Base-by-base conservation (phyloP, 2,329 filamentous ascomycete species). In the Ceratocystis alfenasii region DNA sequence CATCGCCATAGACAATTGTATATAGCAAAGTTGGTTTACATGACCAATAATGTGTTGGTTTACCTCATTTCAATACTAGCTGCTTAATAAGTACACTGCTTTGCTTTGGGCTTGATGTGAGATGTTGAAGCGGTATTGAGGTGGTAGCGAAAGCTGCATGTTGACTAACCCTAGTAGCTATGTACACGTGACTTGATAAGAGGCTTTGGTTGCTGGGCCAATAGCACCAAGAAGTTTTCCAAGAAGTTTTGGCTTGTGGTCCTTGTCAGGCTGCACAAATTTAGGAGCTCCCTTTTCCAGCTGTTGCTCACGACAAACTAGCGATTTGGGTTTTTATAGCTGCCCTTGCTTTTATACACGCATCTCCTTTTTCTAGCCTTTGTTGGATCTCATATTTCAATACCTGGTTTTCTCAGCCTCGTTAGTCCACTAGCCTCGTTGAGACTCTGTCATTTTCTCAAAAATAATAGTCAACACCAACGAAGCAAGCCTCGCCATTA, bases 131-230 rank as follows among this genome's bases (percentile, higher is more conserved):
- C 2, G 30, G 5, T 8, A 1, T 2, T 33, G 30, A 33, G 30
- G 6, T 33, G 7, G 30, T 33, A 8, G 30, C 30, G 30, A 33
- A 33, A 36, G 33, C 33, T 36, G 1, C 8, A 41, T 12, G 36
- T 2, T 8, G n/a, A 10, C 53, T 20, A 62, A 62, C 59, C 64
- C 45, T 66, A 53, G 15, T 0, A 2, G 2, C 1, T 1, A 28
- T 2, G 25, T 22, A 3, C 64, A 66, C 64, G 59, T 66, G 64
- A 62, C 12, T 8, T 20, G n/a, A 1, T 5, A 30, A 36, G 48
- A 36, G n/a, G 48, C 53, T 44, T 45, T 66, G 64, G 64, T 66
- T 66, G 64, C 64, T 62, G 57, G 64, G 64, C 48, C 41, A 33
- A 66, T 66, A 17, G 1, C 22, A 64, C 41, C 22, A 55, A 41